Conservation (phyloP, 208 protist species). For the Angomonas desouzai region DNA sequence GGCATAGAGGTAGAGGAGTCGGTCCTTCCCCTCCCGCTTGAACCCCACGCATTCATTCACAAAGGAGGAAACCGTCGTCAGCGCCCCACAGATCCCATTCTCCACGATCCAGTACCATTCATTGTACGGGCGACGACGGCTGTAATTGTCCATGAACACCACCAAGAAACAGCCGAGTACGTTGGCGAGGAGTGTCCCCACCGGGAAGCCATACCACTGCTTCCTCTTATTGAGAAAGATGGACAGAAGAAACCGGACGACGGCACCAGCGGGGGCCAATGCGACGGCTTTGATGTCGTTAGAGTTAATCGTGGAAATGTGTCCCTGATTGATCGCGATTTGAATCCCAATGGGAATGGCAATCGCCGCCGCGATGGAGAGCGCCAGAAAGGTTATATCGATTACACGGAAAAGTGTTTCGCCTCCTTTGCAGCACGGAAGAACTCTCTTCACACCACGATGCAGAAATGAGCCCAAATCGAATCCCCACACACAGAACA, state of each 20-base stretch:
- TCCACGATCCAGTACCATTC: constrained; percentile 27
- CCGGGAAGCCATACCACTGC: constrained; percentile 26
- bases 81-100: constrained; percentile 43
- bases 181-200: constrained; percentile 51
- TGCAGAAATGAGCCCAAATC: constrained; percentile 20
- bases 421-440: not conserved
- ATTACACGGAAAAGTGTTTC: not conserved
- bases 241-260: constrained; percentile 35
- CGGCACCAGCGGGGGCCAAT: constrained; percentile 37
- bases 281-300: constrained; percentile 31
- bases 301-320: constrained; percentile 15
- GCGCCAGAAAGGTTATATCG: constrained; percentile 23
- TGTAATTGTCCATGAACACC: constrained; percentile 28
- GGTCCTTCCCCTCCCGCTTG: constrained; percentile 14
- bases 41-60: constrained; percentile 37
- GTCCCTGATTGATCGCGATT: constrained; percentile 23
- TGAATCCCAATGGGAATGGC: constrained; percentile 35
- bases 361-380: constrained; percentile 28
- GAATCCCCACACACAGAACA: constrained; percentile 44
- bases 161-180: constrained; percentile 25
- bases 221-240: constrained; percentile 41
- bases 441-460: constrained; percentile 9
- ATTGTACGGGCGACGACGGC: constrained; percentile 15
- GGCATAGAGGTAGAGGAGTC: constrained; percentile 34
- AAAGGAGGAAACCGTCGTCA: constrained; percentile 55